phyloP scores from a whole-genome alignment of 2,329 filamentous ascomycete species.

The Alternaria solani region DNA sequence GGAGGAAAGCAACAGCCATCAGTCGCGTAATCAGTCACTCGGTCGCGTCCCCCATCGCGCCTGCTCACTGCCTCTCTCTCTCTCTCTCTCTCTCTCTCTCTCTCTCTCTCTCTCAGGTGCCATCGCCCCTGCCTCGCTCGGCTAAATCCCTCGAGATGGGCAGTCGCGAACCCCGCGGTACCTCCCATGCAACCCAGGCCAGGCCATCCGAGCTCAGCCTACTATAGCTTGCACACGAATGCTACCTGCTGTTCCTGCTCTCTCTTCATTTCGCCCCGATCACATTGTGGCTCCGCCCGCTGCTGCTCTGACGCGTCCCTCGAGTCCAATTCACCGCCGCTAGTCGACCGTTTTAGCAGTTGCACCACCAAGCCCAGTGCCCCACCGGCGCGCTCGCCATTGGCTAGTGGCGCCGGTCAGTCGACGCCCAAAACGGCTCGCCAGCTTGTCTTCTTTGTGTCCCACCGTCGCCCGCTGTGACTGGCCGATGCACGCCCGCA shows the following conservation, averaged over 20 bases:
- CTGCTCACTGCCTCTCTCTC: no score
- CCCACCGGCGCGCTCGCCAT: conserved; percentile 31
- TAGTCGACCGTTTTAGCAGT: conserved; percentile 49
- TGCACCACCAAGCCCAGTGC: conserved; percentile 36
- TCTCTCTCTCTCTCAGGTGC: no score
- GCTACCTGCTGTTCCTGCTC: conserved; percentile 27
- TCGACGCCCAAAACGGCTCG: conserved; percentile 41
- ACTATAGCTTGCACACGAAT: conserved; percentile 25
- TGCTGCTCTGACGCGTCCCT: conserved; percentile 34
- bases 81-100: no score
- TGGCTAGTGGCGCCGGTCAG: conserved; percentile 30
- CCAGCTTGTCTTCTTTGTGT: conserved; percentile 22
- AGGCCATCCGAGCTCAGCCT: conserved; percentile 19
- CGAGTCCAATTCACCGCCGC: conserved; percentile 36
- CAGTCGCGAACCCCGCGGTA: conserved; percentile 23
- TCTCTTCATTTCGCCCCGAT: conserved; percentile 34
- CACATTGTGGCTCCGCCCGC: conserved; percentile 28
- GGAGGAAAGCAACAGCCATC: not conserved
- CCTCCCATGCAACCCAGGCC: conserved; percentile 10
- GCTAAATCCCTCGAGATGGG: conserved; percentile 32
- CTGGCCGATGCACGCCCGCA: conserved; percentile 35
- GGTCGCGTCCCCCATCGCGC: no score
- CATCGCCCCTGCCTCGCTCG: conserved; percentile 21
- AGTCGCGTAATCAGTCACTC: no score
- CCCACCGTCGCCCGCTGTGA: conserved; percentile 34